phyloP scores from a whole-genome alignment of 176 grass and related monocot species.

The Eleusine indica region DNA sequence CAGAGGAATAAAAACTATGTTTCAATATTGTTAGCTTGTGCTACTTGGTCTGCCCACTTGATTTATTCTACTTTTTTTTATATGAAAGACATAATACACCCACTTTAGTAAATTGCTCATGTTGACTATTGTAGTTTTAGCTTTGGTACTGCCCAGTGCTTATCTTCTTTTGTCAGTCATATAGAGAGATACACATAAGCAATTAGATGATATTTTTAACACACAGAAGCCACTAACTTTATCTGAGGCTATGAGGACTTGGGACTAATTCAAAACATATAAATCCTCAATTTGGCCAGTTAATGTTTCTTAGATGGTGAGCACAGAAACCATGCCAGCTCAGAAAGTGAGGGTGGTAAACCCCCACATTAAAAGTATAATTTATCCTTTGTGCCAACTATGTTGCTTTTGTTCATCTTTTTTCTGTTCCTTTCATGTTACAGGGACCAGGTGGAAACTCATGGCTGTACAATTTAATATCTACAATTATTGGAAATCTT shows the following conservation, averaged over 20 bases:
- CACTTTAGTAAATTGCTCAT: not conserved
- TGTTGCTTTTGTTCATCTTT: slow-evolving; percentile 3
- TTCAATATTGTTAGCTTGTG: not conserved
- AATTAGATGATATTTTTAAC: slow-evolving; percentile 21
- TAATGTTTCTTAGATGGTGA: not conserved
- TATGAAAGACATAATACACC: not conserved
- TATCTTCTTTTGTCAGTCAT: not conserved
- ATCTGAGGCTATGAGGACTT: not conserved
- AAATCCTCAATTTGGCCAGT: not conserved
- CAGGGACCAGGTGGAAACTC: slow-evolving; percentile 78
- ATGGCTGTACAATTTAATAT: slow-evolving; percentile 87
- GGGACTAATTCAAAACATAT: not conserved
- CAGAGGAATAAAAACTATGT: not conserved
- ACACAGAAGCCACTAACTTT: not conserved
- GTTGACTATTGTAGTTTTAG: not conserved
- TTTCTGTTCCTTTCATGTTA: slow-evolving; percentile 20
- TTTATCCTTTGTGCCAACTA: not conserved
- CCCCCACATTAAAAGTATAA: not conserved
- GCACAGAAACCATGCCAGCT: not conserved
- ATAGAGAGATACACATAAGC: not conserved
- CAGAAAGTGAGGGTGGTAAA: slow-evolving; percentile 16
- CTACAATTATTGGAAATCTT: slow-evolving; percentile 95
- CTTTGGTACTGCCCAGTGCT: not conserved
- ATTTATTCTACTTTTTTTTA: not conserved
- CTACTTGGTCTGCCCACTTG: not conserved